These are phyloP conservation scores for Globisporangium lucens DNA, from an alignment of 352 stramenopile species.

Conservation along the genomic window DNA sequence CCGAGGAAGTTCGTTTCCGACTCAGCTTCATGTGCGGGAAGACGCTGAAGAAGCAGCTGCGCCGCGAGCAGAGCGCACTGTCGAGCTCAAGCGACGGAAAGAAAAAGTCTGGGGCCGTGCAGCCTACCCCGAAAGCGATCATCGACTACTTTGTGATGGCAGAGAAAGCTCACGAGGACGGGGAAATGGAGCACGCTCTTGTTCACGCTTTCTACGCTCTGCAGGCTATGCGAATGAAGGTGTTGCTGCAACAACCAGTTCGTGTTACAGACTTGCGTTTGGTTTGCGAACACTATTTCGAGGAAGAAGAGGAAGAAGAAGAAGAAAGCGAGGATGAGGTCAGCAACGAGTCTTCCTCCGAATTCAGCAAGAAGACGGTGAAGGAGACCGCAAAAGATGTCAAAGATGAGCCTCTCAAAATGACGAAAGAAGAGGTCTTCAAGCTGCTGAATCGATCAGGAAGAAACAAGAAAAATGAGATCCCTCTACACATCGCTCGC, in stretches of 20 bases:
- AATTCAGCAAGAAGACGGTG: slow-evolving; percentile 3
- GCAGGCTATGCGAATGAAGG: slow-evolving; percentile 55
- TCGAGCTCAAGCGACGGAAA: neutral
- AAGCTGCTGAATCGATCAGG: slow-evolving; percentile 24
- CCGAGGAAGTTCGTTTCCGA: slow-evolving; percentile 58
- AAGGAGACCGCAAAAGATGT: slow-evolving; percentile 14
- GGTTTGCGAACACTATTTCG: slow-evolving; percentile 56
- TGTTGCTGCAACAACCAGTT: slow-evolving; percentile 31
- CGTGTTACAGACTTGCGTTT: slow-evolving; percentile 31
- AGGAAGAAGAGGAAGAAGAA: slow-evolving; percentile 35
- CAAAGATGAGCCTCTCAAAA: slow-evolving; percentile 13
- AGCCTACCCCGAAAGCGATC: slow-evolving; percentile 24
- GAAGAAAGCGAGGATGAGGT: slow-evolving; percentile 19
- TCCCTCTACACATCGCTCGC: slow-evolving; percentile 23
- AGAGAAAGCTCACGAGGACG: slow-evolving; percentile 51
- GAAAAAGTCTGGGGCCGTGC: neutral
- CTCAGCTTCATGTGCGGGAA: slow-evolving; percentile 79
- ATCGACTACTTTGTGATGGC: slow-evolving; percentile 52
- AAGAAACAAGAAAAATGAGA: neutral
- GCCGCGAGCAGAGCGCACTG: slow-evolving; percentile 4
- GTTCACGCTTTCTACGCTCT: slow-evolving; percentile 78
- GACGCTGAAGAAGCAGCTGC: slow-evolving; percentile 50
- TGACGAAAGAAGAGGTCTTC: slow-evolving; percentile 45
- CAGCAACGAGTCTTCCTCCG: neutral
- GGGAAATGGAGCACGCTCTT: slow-evolving; percentile 66